phyloP scores from a whole-genome alignment of 1,284 basidiomycete genomes.

The Entoloma clypeatum region DNA sequence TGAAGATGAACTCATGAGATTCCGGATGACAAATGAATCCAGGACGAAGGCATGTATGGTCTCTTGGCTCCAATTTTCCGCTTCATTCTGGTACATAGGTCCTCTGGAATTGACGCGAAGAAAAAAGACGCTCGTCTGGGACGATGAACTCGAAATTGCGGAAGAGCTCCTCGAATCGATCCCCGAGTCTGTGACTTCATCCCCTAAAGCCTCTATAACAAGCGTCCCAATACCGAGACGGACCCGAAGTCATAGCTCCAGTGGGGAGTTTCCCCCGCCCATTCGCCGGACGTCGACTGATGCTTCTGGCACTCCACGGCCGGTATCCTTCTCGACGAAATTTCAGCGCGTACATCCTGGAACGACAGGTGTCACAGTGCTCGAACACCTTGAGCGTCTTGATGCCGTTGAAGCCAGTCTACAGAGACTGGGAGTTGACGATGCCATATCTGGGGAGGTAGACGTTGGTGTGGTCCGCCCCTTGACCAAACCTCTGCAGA shows the following conservation, averaged over 20 bases:
- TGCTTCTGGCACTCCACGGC: conserved; percentile 57
- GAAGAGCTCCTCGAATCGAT: conserved; percentile 49
- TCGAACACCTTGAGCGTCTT: conserved; percentile 77
- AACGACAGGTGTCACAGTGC: conserved; percentile 75
- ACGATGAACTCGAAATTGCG: conserved; percentile 77
- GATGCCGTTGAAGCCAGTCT: conserved; percentile 78
- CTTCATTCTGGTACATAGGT: conserved; percentile 39
- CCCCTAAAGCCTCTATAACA: conserved; percentile 56
- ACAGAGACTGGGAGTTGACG: conserved; percentile 62
- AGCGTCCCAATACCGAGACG: conserved; percentile 60
- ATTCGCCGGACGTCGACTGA: conserved; percentile 61
- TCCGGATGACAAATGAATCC: conserved; percentile 13
- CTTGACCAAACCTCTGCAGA: conserved; percentile 23
- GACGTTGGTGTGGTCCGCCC: conserved; percentile 57
- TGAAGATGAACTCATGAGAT: conserved; percentile 5
- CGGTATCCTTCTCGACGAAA: conserved; percentile 75
- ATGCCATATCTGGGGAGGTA: conserved; percentile 38
- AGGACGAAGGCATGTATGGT: conserved; percentile 56
- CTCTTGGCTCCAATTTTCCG: not conserved
- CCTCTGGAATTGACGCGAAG: conserved; percentile 81
- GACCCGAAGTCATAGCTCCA: conserved; percentile 54
- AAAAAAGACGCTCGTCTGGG: conserved; percentile 76
- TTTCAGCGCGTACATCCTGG: conserved; percentile 76
- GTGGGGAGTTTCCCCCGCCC: conserved; percentile 70
- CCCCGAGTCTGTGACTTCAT: conserved; percentile 37